Base-by-base conservation (phyloP, 495 filamentous ascomycete species). In the Chaetomium fimeti region DNA sequence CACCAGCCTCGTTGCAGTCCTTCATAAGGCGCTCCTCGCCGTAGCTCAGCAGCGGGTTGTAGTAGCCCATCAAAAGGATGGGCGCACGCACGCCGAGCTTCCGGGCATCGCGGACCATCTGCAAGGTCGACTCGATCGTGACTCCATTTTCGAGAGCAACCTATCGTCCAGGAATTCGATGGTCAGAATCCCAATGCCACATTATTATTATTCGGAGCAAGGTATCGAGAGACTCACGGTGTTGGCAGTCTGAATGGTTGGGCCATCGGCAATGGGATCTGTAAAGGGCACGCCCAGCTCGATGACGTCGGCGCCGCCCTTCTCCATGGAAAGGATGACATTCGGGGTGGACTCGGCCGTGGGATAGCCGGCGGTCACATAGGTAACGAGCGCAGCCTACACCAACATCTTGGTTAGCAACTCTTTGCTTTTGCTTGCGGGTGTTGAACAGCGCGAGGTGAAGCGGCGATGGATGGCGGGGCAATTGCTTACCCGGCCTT, bases 61-160 rank as follows among this genome's bases (percentile, higher is more conserved):
- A 99, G 84, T 99, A 99, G 61, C 94, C 94, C 94, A 99, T 99
- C 66, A 99, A 83, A 62, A 99, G 78, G 45, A 99, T 81, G 7
- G 94, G 94, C 2, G 88, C 87, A 65, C 79, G 86, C 57, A 98
- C 78, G 28, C 95, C 95, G 51, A 82, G 83, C 61, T 81, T 78
- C 63, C 94, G 84, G 25, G 93, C 89, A 51, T 88, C 80, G 68
- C 88, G 85, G 29, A 97, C 88, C 76, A 93, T 91, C 67, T 90
- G 81, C 32, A 99, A 82, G 12, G 88, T 88, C 24, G 83, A 85
- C 57, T 83, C 79, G 65, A 95, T 88, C 7, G 88, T 95, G 60
- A 97, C 89, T 60, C 93, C 93, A 80, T 98, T 92, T 58, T 87
- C 79, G 22, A 99, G 87, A 29, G 94, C 92, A 75, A 84, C 57